Evolutionary conservation across 2,329 filamentous ascomycete genomes (phyloP).

Genomic region (Tetracladium maxilliforme): DNA sequence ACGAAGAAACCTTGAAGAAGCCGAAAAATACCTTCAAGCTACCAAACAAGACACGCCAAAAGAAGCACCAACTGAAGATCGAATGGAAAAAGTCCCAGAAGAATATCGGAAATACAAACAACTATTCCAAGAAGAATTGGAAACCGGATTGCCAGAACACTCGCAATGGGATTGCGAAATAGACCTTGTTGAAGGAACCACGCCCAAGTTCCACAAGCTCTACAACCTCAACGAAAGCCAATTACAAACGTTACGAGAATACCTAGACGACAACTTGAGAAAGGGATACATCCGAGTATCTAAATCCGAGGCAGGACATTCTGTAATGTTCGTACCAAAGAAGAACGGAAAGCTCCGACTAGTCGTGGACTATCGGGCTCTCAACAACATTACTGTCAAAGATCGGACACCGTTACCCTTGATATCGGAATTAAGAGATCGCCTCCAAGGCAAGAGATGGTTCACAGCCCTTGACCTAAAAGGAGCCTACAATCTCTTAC

Average conservation of each 20-base stretch:
- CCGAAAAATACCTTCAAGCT: too few relatives aligned
- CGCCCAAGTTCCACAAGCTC: too few relatives aligned
- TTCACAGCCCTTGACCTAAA: slow-evolving; percentile 4
- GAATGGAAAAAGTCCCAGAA: too few relatives aligned
- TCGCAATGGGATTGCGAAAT: too few relatives aligned
- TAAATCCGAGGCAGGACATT: slow-evolving; percentile 6
- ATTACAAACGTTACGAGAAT: slow-evolving; percentile 5
- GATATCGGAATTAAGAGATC: slow-evolving; percentile 14
- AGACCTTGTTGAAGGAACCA: too few relatives aligned
- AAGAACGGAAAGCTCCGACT: slow-evolving; percentile 12
- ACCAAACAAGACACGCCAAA: too few relatives aligned
- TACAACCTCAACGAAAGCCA: slow-evolving; percentile 5
- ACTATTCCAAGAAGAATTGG: too few relatives aligned
- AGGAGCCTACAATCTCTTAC: slow-evolving; percentile 4
- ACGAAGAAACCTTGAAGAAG: too few relatives aligned
- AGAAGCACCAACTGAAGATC: too few relatives aligned
- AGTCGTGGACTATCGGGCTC: slow-evolving; percentile 17
- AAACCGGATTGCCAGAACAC: too few relatives aligned
- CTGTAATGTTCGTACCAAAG: slow-evolving; percentile 17
- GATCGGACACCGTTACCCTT: slow-evolving; percentile 15
- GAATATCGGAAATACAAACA: too few relatives aligned
- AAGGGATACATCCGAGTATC: slow-evolving; percentile 8
- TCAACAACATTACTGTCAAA: slow-evolving; percentile 19
- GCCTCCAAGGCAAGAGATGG: slow-evolving; percentile 8
- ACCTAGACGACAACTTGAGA: slow-evolving; percentile 7